Evolutionary conservation across 306 rosid species (phyloP).

Genomic region (Quercus ilex): DNA sequence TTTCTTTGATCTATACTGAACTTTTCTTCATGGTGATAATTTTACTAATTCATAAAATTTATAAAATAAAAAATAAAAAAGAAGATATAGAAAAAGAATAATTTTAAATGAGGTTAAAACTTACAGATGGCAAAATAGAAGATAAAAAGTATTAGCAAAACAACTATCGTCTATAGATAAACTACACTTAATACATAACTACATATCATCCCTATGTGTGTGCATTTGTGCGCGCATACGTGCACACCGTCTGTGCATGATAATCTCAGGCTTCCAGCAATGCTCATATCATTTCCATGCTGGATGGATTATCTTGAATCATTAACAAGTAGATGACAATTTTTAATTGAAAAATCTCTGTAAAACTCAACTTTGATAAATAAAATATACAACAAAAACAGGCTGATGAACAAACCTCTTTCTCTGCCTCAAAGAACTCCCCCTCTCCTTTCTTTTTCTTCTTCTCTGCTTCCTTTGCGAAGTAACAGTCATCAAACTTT

Average conservation of each 20-base stretch:
- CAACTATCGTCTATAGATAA: neutral
- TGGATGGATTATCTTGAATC: neutral
- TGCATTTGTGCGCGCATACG: too few species aligned
- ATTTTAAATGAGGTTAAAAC: neutral
- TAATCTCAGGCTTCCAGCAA: neutral
- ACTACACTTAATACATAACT: neutral
- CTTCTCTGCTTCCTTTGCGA: constrained; percentile 24
- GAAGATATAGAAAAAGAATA: neutral
- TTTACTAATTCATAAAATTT: too few species aligned
- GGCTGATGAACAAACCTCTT: constrained; percentile 20
- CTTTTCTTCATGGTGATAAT: too few species aligned
- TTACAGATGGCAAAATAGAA: neutral
- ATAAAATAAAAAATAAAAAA: too few species aligned
- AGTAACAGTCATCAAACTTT: constrained; percentile 33
- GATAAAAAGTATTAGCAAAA: neutral
- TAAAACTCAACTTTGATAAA: neutral
- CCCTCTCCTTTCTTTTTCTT: constrained; percentile 38
- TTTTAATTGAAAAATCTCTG: neutral
- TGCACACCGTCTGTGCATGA: neutral
- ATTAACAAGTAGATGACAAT: neutral
- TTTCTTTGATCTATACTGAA: too few species aligned
- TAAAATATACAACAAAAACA: too few species aligned
- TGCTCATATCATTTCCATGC: neutral
- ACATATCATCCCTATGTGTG: neutral
- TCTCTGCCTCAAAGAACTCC: constrained; percentile 36